Conservation (phyloP, 1,139 yeast genomes). For the Suhomyces kunorum region DNA sequence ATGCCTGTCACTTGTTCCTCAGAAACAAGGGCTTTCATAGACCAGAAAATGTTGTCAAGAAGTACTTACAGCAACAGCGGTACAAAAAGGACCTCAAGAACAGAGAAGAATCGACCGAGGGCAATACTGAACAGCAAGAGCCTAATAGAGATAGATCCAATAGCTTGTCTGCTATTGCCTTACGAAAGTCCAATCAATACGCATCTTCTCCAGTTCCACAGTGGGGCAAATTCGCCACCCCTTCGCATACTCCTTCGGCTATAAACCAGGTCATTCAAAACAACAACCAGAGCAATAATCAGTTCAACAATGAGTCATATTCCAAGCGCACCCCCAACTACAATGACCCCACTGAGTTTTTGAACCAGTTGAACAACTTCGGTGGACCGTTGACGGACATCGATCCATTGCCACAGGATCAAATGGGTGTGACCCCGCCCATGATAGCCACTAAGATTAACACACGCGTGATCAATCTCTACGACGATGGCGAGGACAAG, state of each 20-base stretch:
- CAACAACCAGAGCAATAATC: constrained; percentile 11
- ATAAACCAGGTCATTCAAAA: constrained; percentile 45
- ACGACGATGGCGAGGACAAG: constrained; percentile 43
- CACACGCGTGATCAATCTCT: constrained; percentile 46
- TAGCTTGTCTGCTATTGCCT: constrained; percentile 22
- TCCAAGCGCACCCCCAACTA: constrained; percentile 33
- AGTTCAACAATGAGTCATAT: constrained; percentile 14
- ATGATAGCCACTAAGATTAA: constrained; percentile 52
- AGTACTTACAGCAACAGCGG: constrained; percentile 48
- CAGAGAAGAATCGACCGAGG: constrained; percentile 25
- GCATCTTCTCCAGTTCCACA: constrained; percentile 30
- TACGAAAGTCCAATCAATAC: constrained; percentile 22
- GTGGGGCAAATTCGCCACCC: constrained; percentile 39
- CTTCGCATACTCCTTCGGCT: constrained; percentile 48
- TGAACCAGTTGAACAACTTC: constrained; percentile 48
- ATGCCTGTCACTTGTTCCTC: constrained; percentile 51
- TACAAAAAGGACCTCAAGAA: constrained; percentile 39
- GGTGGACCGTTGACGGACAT: constrained; percentile 60
- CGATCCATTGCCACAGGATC: constrained; percentile 48
- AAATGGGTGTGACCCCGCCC: constrained; percentile 43
- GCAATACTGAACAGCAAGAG: constrained; percentile 6
- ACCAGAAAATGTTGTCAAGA: constrained; percentile 50
- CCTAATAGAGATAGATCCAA: constrained; percentile 14
- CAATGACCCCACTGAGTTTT: constrained; percentile 47
- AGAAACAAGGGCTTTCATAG: constrained; percentile 54